Evolutionary conservation across 345 rosid species (phyloP).

Genomic region (Physaria fendleri): DNA sequence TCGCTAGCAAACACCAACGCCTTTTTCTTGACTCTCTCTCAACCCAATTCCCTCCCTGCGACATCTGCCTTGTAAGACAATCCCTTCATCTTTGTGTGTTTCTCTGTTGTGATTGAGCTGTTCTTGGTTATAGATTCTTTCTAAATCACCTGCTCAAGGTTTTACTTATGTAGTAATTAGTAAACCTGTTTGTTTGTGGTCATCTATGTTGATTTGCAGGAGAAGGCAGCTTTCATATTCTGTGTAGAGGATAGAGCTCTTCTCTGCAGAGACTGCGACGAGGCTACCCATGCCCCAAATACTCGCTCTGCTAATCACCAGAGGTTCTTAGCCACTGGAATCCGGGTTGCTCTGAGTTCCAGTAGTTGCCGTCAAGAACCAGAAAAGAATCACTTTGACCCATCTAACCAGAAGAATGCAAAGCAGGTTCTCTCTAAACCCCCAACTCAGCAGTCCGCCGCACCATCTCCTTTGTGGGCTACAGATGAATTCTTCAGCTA

Average conservation of each 20-base stretch:
- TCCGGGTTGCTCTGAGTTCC: constrained; percentile 67
- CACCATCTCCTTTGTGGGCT: constrained; percentile 49
- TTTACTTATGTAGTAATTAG: neutral
- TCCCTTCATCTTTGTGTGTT: neutral
- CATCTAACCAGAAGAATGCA: constrained; percentile 40
- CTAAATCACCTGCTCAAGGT: neutral
- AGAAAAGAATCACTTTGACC: constrained; percentile 46
- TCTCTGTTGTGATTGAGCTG: neutral
- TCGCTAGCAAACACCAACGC: constrained; percentile 96
- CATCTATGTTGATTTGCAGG: constrained; percentile 45
- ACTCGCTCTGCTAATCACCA: constrained; percentile 88
- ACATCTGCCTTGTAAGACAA: constrained; percentile 71
- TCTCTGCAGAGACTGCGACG: constrained; percentile 82
- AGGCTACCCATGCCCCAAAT: constrained; percentile 66
- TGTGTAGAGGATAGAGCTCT: constrained; percentile 98
- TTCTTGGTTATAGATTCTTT: neutral
- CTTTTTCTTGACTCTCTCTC: constrained; percentile 80
- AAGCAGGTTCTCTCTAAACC: constrained; percentile 29
- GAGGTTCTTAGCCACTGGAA: constrained; percentile 88
- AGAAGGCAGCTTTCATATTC: constrained; percentile 90
- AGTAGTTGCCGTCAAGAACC: constrained; percentile 39
- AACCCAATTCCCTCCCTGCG: constrained; percentile 76
- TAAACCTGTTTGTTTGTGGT: constrained; percentile 10
- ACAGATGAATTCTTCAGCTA: constrained; percentile 64
- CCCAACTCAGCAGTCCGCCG: constrained; percentile 37